phyloP scores from a whole-genome alignment of 148 eudicot genomes.

The Fallopia convolvulus region DNA sequence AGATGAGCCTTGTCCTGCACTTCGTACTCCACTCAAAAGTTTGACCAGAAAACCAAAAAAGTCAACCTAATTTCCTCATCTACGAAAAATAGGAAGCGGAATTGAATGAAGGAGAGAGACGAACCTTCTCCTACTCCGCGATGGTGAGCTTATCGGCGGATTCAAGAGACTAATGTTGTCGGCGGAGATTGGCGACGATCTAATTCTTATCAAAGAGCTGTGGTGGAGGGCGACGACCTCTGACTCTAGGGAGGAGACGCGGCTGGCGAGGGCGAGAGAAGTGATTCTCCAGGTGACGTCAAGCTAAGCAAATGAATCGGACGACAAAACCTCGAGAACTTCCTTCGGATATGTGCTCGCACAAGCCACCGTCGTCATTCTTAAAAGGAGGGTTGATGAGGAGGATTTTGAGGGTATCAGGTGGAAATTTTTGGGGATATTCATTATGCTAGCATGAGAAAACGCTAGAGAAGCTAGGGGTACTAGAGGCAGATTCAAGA shows the following conservation, averaged over 20 bases:
- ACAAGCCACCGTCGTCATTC: too few species aligned
- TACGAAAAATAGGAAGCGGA: not conserved
- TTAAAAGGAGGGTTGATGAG: too few species aligned
- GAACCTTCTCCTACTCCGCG: slow-evolving; percentile 61
- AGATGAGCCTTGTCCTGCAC: slow-evolving; percentile 53
- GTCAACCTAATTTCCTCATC: slow-evolving; percentile 3
- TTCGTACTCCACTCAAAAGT: slow-evolving; percentile 36
- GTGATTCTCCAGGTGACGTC: slow-evolving; percentile 95
- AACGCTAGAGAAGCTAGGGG: too few species aligned
- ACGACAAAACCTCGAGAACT: slow-evolving; percentile 48
- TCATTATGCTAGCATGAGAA: too few species aligned
- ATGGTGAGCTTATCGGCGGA: slow-evolving; percentile 36
- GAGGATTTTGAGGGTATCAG: too few species aligned
- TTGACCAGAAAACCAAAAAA: slow-evolving; percentile 1
- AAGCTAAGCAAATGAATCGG: slow-evolving; percentile 81
- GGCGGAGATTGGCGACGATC: slow-evolving; percentile 43
- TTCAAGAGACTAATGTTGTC: slow-evolving; percentile 56
- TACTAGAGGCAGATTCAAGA: too few species aligned
- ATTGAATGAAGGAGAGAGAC: not conserved
- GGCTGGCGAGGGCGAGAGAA: slow-evolving; percentile 89
- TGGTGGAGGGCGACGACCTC: slow-evolving; percentile 46
- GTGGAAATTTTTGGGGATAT: too few species aligned
- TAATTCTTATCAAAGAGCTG: slow-evolving; percentile 47
- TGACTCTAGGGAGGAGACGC: slow-evolving; percentile 73
- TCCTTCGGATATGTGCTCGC: too few species aligned